Conservation (phyloP, 2,329 filamentous ascomycete species). For the Xylariales sp. region DNA sequence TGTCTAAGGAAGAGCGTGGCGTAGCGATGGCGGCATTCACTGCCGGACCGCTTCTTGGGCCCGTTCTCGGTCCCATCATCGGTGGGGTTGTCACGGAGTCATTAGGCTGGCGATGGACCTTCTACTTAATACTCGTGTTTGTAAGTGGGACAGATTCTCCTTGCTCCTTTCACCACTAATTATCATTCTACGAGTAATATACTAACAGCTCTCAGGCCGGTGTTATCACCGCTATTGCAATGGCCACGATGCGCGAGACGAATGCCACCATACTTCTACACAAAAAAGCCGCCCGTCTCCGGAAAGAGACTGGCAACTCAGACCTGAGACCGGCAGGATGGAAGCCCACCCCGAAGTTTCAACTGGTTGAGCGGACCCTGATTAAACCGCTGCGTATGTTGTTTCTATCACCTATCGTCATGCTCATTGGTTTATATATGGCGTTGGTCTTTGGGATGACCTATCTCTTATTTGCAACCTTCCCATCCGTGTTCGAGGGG, state of each 20-base stretch:
- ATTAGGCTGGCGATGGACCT: slow-evolving; percentile 45
- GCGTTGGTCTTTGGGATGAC: slow-evolving; percentile 36
- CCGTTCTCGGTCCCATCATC: slow-evolving; percentile 40
- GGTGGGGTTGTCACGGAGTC: slow-evolving; percentile 26
- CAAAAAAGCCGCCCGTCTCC: slow-evolving; percentile 49
- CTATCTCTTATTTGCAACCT: slow-evolving; percentile 40
- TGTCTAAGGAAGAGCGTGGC: slow-evolving; percentile 36
- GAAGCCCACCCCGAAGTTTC: slow-evolving; percentile 21
- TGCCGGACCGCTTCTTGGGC: slow-evolving; percentile 7
- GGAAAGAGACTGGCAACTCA: slow-evolving; percentile 50
- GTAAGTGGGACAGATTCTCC: no score
- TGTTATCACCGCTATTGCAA: slow-evolving; percentile 19
- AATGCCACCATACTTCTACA: slow-evolving; percentile 58
- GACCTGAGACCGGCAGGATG: slow-evolving; percentile 28
- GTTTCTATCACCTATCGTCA: slow-evolving; percentile 30
- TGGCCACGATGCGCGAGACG: slow-evolving; percentile 59
- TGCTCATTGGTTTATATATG: slow-evolving; percentile 29
- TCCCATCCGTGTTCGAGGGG: slow-evolving; percentile 33
- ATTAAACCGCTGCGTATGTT: slow-evolving; percentile 37
- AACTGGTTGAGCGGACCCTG: slow-evolving; percentile 33
- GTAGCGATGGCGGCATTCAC: slow-evolving; percentile 34
- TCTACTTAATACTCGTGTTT: slow-evolving; percentile 29
- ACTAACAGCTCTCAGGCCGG: no score
- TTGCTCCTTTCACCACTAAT: no score
- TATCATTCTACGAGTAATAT: no score